These are phyloP conservation scores for Talaromyces pinophilus DNA, from an alignment of 2,329 filamentous ascomycete species.

Conservation along the genomic window DNA sequence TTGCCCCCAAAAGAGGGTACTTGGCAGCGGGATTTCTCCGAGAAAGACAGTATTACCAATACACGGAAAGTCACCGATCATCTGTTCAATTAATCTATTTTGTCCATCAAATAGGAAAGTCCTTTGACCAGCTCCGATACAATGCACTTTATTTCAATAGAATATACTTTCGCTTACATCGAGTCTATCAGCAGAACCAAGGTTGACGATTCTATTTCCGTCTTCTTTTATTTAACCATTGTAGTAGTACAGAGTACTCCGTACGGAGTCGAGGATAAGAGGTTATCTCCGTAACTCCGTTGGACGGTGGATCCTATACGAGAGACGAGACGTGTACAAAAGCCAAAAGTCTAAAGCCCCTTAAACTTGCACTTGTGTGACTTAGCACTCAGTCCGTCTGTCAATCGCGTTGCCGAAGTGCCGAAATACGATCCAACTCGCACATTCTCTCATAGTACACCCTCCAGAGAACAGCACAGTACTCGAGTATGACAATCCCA, in stretches of 20 bases:
- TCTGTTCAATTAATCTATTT: background rate
- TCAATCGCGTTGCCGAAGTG: slow-evolving; percentile 12
- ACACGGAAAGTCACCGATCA: background rate
- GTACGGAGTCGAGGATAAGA: background rate
- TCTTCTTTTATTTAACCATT: background rate
- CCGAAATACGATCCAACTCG: slow-evolving; percentile 3
- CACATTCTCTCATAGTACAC: background rate
- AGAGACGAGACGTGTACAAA: slow-evolving; percentile 1
- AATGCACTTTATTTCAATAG: background rate
- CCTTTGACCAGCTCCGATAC: background rate
- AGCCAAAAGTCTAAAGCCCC: background rate
- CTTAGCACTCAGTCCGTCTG: background rate
- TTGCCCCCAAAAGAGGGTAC: background rate
- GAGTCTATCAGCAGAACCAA: background rate
- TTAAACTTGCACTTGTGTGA: background rate
- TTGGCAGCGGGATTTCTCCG: background rate
- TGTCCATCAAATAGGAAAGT: slow-evolving; percentile 9
- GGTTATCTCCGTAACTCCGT: background rate
- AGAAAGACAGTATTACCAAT: background rate
- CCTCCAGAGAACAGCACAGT: too few relatives aligned
- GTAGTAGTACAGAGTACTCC: too few relatives aligned
- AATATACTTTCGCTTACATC: background rate
- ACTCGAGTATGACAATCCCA: background rate
- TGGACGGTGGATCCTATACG: background rate
- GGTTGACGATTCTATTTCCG: slow-evolving; percentile 6